phyloP scores from a whole-genome alignment of 1,139 yeast species.

The Chernovozyma aurita region DNA sequence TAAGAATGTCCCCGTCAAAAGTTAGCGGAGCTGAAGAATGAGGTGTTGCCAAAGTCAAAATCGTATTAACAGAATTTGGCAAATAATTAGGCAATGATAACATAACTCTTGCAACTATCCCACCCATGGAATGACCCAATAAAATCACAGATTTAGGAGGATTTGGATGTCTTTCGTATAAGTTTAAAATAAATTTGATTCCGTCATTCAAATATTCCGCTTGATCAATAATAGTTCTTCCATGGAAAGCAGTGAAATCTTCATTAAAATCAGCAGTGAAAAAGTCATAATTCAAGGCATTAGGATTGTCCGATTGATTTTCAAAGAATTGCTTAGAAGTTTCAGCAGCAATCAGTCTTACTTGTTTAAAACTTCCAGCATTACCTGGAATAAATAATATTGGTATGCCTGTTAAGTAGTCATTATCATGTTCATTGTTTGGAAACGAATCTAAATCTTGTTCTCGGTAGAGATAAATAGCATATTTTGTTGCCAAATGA shows the following conservation, averaged over 20 bases:
- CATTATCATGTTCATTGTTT: constrained; percentile 28
- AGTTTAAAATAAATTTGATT: constrained; percentile 61
- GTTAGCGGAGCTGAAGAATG: constrained; percentile 95
- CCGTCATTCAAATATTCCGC: constrained; percentile 94
- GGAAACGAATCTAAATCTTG: constrained; percentile 65
- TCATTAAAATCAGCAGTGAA: constrained; percentile 93
- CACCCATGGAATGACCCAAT: constrained; percentile 96
- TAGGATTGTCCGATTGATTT: constrained; percentile 20
- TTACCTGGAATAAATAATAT: constrained; percentile 94
- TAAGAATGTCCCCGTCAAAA: constrained; percentile 82
- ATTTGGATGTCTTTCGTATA: constrained; percentile 41
- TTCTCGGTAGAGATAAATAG: constrained; percentile 75
- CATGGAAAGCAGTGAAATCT: constrained; percentile 95
- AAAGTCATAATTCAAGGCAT: constrained; percentile 57
- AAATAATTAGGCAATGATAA: constrained; percentile 73
- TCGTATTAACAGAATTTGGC: constrained; percentile 72
- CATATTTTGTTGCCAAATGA: constrained; percentile 71
- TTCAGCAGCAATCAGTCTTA: constrained; percentile 85
- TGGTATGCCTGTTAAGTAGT: constrained; percentile 66
- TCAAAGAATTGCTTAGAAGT: constrained; percentile 48
- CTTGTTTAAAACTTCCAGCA: constrained; percentile 92
- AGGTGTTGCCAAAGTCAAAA: constrained; percentile 86
- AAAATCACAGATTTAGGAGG: constrained; percentile 73
- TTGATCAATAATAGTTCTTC: constrained; percentile 87
- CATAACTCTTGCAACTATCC: constrained; percentile 82